These are phyloP conservation scores for Aphelidium insulamus DNA, from an alignment of 371 early-diverging fungal genomes.

Conservation along the genomic window DNA sequence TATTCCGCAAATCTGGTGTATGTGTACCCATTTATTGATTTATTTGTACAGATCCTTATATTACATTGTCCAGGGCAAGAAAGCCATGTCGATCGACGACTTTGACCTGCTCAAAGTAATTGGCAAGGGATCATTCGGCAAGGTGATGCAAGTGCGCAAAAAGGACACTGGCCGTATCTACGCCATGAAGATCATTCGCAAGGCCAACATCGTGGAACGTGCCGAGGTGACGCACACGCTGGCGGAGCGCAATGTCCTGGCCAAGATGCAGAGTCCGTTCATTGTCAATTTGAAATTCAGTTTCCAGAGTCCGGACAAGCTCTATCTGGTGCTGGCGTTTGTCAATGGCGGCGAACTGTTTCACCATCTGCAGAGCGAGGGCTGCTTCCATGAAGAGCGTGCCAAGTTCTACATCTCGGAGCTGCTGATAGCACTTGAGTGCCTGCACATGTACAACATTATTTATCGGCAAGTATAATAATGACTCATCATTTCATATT, in stretches of 20 bases:
- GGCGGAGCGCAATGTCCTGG: conserved; percentile 72
- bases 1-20: conserved; percentile 39
- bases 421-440: conserved; percentile 54
- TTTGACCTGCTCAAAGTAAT: conserved; percentile 87
- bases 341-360: conserved; percentile 88
- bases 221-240: conserved; percentile 69
- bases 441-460: conserved; percentile 66
- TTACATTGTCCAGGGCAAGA: conserved; percentile 18
- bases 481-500: not conserved
- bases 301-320: conserved; percentile 66
- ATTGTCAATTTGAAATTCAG: conserved; percentile 67
- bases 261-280: conserved; percentile 62
- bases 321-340: conserved; percentile 76
- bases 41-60: not conserved
- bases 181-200: conserved; percentile 90
- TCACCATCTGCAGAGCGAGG: conserved; percentile 61
- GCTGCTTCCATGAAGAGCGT: conserved; percentile 38
- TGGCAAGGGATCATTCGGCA: conserved; percentile 90
- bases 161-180: conserved; percentile 81
- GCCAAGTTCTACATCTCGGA: conserved; percentile 51
- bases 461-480: conserved; percentile 36
- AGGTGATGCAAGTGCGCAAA: conserved; percentile 89
- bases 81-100: conserved; percentile 57
- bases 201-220: conserved; percentile 78
- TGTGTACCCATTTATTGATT: not conserved